Conservation (phyloP, 2,329 filamentous ascomycete species). For the Colletotrichum salicis region DNA sequence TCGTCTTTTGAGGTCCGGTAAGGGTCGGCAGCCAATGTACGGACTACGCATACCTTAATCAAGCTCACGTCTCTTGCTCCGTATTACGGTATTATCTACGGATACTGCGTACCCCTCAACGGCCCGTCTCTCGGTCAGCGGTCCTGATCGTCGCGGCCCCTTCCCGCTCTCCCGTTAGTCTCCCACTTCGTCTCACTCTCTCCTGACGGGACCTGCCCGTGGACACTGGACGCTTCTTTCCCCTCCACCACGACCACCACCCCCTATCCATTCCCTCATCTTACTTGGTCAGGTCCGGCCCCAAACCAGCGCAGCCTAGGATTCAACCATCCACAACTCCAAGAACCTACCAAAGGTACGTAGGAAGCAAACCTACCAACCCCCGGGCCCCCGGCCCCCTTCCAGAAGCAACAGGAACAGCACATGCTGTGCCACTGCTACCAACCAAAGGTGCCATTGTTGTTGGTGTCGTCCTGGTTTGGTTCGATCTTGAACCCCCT, state of each 20-base stretch:
- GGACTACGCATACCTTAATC: background rate
- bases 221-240: background rate
- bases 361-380: background rate
- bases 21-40: background rate
- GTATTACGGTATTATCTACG: background rate
- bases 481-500: background rate
- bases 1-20: background rate
- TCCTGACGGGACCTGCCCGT: background rate
- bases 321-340: constrained; percentile 7
- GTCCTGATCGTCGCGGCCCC: constrained; percentile 5
- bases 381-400: background rate
- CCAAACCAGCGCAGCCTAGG: constrained; percentile 16
- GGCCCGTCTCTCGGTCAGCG: background rate
- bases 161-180: constrained; percentile 6
- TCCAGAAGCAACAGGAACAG: background rate
- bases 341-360: background rate
- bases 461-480: background rate
- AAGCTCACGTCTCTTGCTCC: background rate
- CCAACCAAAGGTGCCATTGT: background rate
- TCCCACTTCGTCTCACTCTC: background rate
- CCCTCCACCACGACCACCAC: background rate
- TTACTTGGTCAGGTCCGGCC: constrained; percentile 17
- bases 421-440: background rate
- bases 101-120: too few relatives aligned
- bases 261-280: constrained; percentile 15